These are phyloP conservation scores for Coniella vitis DNA, from an alignment of 2,329 filamentous ascomycete species.

Conservation along the genomic window DNA sequence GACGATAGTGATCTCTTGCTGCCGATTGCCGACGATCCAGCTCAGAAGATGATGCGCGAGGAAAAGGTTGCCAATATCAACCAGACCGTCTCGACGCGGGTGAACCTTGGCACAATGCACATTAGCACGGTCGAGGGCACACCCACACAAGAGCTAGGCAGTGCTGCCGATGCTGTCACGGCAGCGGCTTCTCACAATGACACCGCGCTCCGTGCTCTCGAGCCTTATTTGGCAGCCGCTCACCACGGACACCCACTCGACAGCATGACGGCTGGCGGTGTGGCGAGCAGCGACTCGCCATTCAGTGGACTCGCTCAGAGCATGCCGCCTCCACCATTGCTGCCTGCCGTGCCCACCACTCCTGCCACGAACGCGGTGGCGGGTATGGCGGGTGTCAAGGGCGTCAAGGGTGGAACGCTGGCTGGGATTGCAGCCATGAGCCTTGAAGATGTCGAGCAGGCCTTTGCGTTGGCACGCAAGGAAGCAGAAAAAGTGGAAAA, in stretches of 20 bases:
- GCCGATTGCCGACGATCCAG: slow-evolving; percentile 40
- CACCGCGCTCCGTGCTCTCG: slow-evolving; percentile 6
- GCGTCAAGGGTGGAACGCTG: slow-evolving; percentile 26
- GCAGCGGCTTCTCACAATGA: slow-evolving; percentile 4
- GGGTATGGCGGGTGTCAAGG: background rate
- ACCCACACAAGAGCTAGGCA: slow-evolving; percentile 3
- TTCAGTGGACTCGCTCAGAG: slow-evolving; percentile 12
- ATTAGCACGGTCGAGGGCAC: slow-evolving; percentile 16
- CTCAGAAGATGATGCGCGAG: slow-evolving; percentile 59
- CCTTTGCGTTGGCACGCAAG: slow-evolving; percentile 43
- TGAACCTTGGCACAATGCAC: slow-evolving; percentile 46
- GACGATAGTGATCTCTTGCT: background rate
- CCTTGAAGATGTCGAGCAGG: slow-evolving; percentile 56
- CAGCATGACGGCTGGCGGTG: background rate
- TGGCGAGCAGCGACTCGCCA: background rate
- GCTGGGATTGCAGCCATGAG: slow-evolving; percentile 50
- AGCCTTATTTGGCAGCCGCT: background rate
- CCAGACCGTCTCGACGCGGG: slow-evolving; percentile 57
- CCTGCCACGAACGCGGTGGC: background rate
- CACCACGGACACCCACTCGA: background rate
- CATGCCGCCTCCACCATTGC: slow-evolving; percentile 4
- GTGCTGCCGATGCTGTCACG: slow-evolving; percentile 10
- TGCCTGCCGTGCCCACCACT: slow-evolving; percentile 1
- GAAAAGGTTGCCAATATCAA: slow-evolving; percentile 64
- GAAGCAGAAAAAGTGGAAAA: slow-evolving; percentile 59